These are phyloP conservation scores for Ceratopteris richardii DNA, from an alignment of 75 land plant genomes.

Conservation along the genomic window DNA sequence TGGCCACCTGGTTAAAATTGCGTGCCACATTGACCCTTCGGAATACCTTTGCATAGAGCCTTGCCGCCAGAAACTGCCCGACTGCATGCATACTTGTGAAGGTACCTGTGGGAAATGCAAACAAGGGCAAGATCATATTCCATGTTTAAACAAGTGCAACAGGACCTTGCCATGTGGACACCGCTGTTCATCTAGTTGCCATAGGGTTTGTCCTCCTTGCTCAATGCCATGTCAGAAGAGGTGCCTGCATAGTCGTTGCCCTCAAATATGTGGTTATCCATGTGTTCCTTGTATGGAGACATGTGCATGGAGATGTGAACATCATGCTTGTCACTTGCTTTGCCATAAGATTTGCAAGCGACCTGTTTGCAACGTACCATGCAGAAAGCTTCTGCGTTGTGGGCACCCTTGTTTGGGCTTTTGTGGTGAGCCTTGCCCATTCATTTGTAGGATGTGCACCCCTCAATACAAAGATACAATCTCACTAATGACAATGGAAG, in stretches of 20 bases:
- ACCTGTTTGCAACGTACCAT: constrained; percentile 8
- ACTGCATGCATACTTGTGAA: constrained; percentile 14
- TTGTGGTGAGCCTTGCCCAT: constrained; percentile 24
- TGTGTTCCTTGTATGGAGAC: constrained; percentile 22
- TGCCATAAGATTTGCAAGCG: constrained; percentile 13
- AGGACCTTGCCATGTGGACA: constrained; percentile 19
- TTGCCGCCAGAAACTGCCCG: constrained; percentile 9
- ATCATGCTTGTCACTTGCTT: constrained; percentile 12
- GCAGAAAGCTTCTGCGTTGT: constrained; percentile 5
- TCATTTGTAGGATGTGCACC: constrained; percentile 5
- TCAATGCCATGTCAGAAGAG: constrained; percentile 10
- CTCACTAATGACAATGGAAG: constrained; percentile 10
- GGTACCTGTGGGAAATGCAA: constrained; percentile 18
- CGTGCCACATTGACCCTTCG: constrained; percentile 12
- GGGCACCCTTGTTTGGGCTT: constrained; percentile 21
- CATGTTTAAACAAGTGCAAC: constrained; percentile 11
- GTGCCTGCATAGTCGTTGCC: constrained; percentile 22
- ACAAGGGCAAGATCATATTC: constrained; percentile 15
- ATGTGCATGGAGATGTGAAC: constrained; percentile 17
- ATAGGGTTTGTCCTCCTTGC: constrained; percentile 19
- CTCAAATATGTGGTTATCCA: constrained; percentile 7
- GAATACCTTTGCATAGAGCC: constrained; percentile 9
- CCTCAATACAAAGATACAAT: constrained; percentile 6
- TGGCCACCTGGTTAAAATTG: constrained; percentile 2
- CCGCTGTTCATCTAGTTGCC: constrained; percentile 14